Base-by-base conservation (phyloP, 208 protist genomes). In the Phytomonas sp. region DNA sequence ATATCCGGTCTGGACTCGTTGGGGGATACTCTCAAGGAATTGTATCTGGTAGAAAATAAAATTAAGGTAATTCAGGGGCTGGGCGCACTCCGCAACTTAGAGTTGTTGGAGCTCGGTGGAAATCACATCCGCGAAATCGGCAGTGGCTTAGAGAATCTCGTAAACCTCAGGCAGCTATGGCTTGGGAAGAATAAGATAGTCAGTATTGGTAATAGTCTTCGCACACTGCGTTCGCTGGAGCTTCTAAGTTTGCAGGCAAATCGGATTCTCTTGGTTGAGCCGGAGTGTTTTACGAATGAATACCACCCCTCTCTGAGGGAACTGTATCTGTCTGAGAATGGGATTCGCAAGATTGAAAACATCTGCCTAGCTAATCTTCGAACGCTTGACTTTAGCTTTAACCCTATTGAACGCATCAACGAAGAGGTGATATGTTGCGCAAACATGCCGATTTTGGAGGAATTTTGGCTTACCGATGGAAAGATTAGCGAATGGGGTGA, bases 181-280 rank as follows among this genome's bases (percentile, higher is more conserved):
- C 66, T 97, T 0, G 94, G 94, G 17, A 97, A 95, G 62, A 97
- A 97, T 72, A 97, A 97, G 66, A 96, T 97, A 56, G 61, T 68
- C 13, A 75, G 64, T 43, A 77, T 97, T 53, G 81, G 91, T 1
- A 78, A 69, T 5, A 80, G 80, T 15, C 71, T 97, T 7, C 77
- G 86, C 46, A 78, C 63, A 9, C 73, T 97, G 6, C 69, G 36
- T 23, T 78, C 62, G 11, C 72, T 97, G 31, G 74, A 79, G 61
- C 77, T 84, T 46, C 64, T 96, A 15, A 95, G 87, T 40, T 71
- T 97, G 2, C 94, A 97, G 68, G 90, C 89, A 6, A 97, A 97
- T 74, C 81, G 92, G 4, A 70, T 97, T 20, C 79, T 71, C n/a
- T 73, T 62, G 61, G 81, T 97, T 66, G 70, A 81, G 13, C 43